Conservation (phyloP, 495 filamentous ascomycete genomes). For the Daldinia loculata region DNA sequence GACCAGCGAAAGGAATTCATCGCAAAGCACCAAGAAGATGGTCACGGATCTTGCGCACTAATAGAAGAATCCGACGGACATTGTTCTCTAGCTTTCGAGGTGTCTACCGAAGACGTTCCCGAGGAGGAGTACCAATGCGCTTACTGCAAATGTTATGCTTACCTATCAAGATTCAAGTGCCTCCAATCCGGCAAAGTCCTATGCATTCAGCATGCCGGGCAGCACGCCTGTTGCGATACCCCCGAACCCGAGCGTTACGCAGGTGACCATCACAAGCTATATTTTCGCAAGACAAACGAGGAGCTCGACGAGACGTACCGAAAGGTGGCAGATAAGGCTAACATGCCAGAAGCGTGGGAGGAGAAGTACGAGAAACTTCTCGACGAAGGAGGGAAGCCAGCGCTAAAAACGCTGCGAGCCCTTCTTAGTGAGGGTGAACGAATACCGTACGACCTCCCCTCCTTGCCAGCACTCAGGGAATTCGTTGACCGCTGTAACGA, state of each 20-base stretch:
- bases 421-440: slow-evolving; percentile 94
- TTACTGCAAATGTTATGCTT: slow-evolving; percentile 92
- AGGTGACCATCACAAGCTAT: slow-evolving; percentile 70
- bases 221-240: slow-evolving; percentile 78
- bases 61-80: slow-evolving; percentile 49
- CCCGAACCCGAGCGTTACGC: slow-evolving; percentile 66
- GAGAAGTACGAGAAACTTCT: slow-evolving; percentile 87
- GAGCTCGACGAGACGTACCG: slow-evolving; percentile 69
- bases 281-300: slow-evolving; percentile 79
- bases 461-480: slow-evolving; percentile 79
- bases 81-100: slow-evolving; percentile 55
- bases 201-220: slow-evolving; percentile 81
- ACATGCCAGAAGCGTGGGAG: slow-evolving; percentile 86
- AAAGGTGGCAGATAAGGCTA: slow-evolving; percentile 86
- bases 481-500: slow-evolving; percentile 97
- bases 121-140: slow-evolving; percentile 92
- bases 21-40: slow-evolving; percentile 66
- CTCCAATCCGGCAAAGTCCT: slow-evolving; percentile 76
- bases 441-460: slow-evolving; percentile 91
- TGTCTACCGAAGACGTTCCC: slow-evolving; percentile 76
- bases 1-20: slow-evolving; percentile 72
- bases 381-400: slow-evolving; percentile 81
- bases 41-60: slow-evolving; percentile 55
- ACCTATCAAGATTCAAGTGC: slow-evolving; percentile 90
- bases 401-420: slow-evolving; percentile 83